Base-by-base conservation (phyloP, 805 yeast genomes). In the Sungouiozyma intestinalis region DNA sequence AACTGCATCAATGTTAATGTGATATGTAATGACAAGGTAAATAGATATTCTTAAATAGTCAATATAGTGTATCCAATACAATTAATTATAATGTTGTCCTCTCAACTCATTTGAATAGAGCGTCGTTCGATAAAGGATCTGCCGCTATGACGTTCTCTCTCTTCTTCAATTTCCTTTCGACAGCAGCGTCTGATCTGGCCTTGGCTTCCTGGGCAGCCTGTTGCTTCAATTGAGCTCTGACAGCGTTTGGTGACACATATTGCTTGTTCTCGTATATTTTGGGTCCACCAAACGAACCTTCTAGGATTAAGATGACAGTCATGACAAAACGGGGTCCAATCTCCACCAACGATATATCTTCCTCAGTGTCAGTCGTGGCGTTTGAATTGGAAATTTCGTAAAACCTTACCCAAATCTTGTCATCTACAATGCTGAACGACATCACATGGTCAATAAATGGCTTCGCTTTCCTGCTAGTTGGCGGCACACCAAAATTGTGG, bases 261-360 rank as follows among this genome's bases (percentile, higher is more conserved):
- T 90, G 92, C 70, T 85, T 88, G 70, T 92, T 92, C 59, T 92
- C 97, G 66, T 85, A 92, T 50, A 92, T 87, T 73, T 88, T 86
- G 49, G 97, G 96, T 16, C 98, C 98, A 43, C 96, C 90, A 55
- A 92, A 92, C 1, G 97, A 86, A 39, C 98, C 98, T 68, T 92
- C 97, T 49, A 90, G 72, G 41, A 92, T 78, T 45, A 94, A 80
- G 52, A 92, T 88, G 48, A 82, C 79, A 2, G 97, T 90, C 69
- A 92, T 72, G 29, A 92, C 97, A 50, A 87, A 81, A 63, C 98
- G 77, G 40, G 98, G 98, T 3, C 98, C 98, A 52, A 92, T 86
- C 69, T 92, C 98, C 45, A 92, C 83, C 53, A 92, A 71, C 15
- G 86, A 77, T 48, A 85, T 64, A 48, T 86, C 85, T 33, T 77